Percentiles rank a stretch among this genome's conserved stretches.
These are phyloP conservation scores for Apiospora saccharicola DNA, from an alignment of 2,329 filamentous ascomycete species.

Conservation along the genomic window DNA sequence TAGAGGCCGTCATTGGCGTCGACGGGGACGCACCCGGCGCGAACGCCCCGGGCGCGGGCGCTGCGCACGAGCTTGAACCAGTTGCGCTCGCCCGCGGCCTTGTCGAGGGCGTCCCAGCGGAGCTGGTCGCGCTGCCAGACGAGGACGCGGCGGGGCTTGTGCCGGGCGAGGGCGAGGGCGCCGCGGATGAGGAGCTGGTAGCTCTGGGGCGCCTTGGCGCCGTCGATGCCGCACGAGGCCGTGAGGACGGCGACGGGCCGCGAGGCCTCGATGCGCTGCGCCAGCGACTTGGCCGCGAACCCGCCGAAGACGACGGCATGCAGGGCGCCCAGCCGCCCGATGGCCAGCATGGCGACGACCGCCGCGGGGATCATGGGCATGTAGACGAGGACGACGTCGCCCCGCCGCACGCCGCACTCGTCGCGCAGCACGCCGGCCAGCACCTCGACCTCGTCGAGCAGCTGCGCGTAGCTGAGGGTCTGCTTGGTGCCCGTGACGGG, in stretches of 20 bases:
- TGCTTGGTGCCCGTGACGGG: conserved; percentile 79
- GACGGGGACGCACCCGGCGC: conserved; percentile 79
- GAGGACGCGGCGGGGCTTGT: conserved; percentile 77
- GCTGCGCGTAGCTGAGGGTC: conserved; percentile 75
- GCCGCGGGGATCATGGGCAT: conserved; percentile 97
- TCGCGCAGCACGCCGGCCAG: conserved; percentile 84
- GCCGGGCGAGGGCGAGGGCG: conserved; percentile 70
- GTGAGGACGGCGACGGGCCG: conserved; percentile 80
- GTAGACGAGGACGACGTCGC: conserved; percentile 90
- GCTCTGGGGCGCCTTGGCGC: conserved; percentile 77
- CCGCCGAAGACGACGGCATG: conserved; percentile 95
- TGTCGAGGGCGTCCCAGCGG: conserved; percentile 74
- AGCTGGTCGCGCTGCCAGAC: conserved; percentile 75
- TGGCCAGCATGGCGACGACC: conserved; percentile 84
- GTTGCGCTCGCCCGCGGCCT: conserved; percentile 73
- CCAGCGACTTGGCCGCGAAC: conserved; percentile 81
- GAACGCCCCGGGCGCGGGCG: conserved; percentile 70
- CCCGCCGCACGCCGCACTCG: conserved; percentile 76
- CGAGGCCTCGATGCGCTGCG: conserved; percentile 87
- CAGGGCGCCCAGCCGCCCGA: conserved; percentile 82
- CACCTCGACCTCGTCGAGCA: conserved; percentile 81
- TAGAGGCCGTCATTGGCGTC: conserved; percentile 43
- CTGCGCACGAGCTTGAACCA: conserved; percentile 82
- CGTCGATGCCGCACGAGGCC: conserved; percentile 91
- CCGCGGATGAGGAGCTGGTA: conserved; percentile 81